phyloP scores from a whole-genome alignment of 768 basidiomycete genomes.

The Tricholomella constricta region DNA sequence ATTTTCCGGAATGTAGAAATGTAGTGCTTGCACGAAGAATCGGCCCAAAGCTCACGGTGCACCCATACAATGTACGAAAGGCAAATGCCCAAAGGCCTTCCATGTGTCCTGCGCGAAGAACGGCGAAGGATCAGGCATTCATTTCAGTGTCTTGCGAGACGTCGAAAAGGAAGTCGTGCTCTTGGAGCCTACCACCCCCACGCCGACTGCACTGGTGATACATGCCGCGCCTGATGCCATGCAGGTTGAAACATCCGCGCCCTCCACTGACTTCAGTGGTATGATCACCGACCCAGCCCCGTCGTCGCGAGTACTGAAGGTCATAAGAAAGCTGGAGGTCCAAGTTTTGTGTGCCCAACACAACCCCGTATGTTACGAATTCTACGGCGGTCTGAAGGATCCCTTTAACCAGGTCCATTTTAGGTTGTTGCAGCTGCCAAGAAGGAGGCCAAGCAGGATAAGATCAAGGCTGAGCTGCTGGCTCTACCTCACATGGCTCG shows the following conservation, averaged over 20 bases:
- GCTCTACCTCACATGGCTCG: conserved; percentile 69
- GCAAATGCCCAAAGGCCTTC: conserved; percentile 91
- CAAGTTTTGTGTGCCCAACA: conserved; percentile 84
- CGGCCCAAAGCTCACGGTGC: conserved; percentile 71
- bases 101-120: conserved; percentile 88
- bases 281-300: conserved; percentile 7
- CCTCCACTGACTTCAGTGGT: conserved; percentile 4
- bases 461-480: conserved; percentile 68
- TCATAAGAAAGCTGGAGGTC: conserved; percentile 72
- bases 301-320: conserved; percentile 51
- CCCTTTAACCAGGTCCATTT: conserved; percentile 2
- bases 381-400: background rate
- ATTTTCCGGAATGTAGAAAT: conserved; percentile 64
- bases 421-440: conserved; percentile 78
- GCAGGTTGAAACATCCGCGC: conserved; percentile 30
- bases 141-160: conserved; percentile 63
- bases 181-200: conserved; percentile 39
- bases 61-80: conserved; percentile 91
- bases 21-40: conserved; percentile 76
- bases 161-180: conserved; percentile 83
- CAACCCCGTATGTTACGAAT: conserved; percentile 71
- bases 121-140: conserved; percentile 51
- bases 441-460: conserved; percentile 73
- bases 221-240: conserved; percentile 22
- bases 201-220: conserved; percentile 13